A percentile compares a stretch with the other conserved stretches of the same genome.
phyloP scores from a whole-genome alignment of 2,329 filamentous ascomycete species.

The Nigrospora sphaerica region DNA sequence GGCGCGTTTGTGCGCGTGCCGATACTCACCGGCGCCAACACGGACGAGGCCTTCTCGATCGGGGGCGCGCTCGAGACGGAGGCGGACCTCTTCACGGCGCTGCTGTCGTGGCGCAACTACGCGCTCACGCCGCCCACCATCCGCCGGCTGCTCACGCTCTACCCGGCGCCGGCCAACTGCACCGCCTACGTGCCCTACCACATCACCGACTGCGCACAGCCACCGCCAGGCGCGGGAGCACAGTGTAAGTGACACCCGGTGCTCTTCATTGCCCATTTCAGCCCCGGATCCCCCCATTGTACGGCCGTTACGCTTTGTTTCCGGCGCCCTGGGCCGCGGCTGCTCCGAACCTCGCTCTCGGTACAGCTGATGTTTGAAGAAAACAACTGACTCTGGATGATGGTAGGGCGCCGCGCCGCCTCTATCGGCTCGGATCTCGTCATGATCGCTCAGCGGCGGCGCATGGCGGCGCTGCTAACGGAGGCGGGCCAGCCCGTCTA shows the following conservation, averaged over 20 bases:
- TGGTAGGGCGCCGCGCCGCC: constrained; percentile 33
- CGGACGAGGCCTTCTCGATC: constrained; percentile 39
- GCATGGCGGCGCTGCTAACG: constrained; percentile 34
- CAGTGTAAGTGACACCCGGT: too few species aligned
- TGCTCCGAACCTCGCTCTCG: too few species aligned
- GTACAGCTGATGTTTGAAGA: too few species aligned
- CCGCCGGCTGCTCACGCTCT: constrained; percentile 34
- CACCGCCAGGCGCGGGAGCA: constrained; percentile 19
- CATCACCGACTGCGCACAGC: constrained; percentile 26
- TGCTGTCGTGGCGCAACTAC: constrained; percentile 37
- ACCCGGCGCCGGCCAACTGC: constrained; percentile 21
- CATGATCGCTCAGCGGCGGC: constrained; percentile 38
- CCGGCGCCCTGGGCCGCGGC: too few species aligned
- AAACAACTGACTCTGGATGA: too few species aligned
- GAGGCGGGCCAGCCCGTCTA: constrained; percentile 27
- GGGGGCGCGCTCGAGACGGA: constrained; percentile 30
- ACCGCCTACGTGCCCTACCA: constrained; percentile 23
- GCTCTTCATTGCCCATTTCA: too few species aligned
- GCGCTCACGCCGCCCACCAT: constrained; percentile 36
- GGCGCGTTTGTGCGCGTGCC: constrained; percentile 36
- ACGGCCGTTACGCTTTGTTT: too few species aligned
- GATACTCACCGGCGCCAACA: constrained; percentile 39
- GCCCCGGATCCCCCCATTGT: too few species aligned
- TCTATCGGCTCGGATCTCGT: constrained; percentile 40
- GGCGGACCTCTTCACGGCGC: constrained; percentile 31